These are phyloP conservation scores for Blastosporella zonata DNA, from an alignment of 1,284 basidiomycete species.

Conservation along the genomic window DNA sequence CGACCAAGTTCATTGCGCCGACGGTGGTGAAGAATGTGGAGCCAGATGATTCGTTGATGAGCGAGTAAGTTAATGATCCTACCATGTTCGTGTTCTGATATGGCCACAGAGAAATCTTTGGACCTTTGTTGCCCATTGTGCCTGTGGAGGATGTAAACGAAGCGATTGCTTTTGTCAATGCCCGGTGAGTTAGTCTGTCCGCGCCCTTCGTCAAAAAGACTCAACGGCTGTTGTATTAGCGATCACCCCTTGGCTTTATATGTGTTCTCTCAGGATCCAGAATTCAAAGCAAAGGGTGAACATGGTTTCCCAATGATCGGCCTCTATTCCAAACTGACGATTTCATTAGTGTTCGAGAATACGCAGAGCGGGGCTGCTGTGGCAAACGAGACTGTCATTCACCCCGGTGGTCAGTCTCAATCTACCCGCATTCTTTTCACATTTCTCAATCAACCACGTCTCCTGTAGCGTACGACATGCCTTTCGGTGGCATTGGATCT, in stretches of 20 bases:
- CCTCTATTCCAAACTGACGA: neutral
- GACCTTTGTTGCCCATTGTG: slow-evolving; percentile 76
- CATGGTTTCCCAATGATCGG: neutral
- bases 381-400: slow-evolving; percentile 67
- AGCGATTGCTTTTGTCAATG: slow-evolving; percentile 70
- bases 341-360: slow-evolving; percentile 52
- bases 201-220: neutral
- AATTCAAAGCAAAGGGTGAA: slow-evolving; percentile 60
- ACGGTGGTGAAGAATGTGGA: slow-evolving; percentile 66
- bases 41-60: slow-evolving; percentile 68
- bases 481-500: slow-evolving; percentile 70
- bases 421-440: neutral
- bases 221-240: slow-evolving; percentile 28
- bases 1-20: slow-evolving; percentile 60
- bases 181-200: slow-evolving; percentile 36
- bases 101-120: slow-evolving; percentile 62
- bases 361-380: slow-evolving; percentile 66
- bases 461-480: slow-evolving; percentile 54
- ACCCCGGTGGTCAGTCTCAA: slow-evolving; percentile 43
- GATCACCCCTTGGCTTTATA: slow-evolving; percentile 79
- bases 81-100: neutral
- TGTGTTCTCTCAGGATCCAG: slow-evolving; percentile 63
- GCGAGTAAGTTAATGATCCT: slow-evolving; percentile 51
- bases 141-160: slow-evolving; percentile 71
- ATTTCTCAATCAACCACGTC: neutral